These are phyloP conservation scores for Boletus insuetus DNA, from an alignment of 768 basidiomycete species.

Conservation along the genomic window DNA sequence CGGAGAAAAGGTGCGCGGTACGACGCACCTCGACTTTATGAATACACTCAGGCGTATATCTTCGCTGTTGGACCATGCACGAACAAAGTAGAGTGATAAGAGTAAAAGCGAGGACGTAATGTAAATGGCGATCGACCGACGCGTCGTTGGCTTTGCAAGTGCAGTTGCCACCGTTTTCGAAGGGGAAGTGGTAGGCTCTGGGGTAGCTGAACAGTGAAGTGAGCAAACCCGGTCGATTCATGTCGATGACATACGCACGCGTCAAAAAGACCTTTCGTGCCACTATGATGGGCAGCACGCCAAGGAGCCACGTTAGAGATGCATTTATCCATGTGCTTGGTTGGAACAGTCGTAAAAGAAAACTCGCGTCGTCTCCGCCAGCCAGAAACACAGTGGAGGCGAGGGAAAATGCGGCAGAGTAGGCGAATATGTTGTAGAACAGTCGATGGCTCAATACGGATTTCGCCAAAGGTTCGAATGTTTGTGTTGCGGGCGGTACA, in stretches of 20 bases:
- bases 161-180: slow-evolving; percentile 45
- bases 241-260: slow-evolving; percentile 40
- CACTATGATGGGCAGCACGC: slow-evolving; percentile 56
- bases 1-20: background rate
- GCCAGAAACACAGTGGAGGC: slow-evolving; percentile 35
- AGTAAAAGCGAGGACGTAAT: slow-evolving; percentile 44
- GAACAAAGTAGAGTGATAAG: slow-evolving; percentile 42
- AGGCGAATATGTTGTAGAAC: slow-evolving; percentile 49
- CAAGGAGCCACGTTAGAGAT: slow-evolving; percentile 45
- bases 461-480: slow-evolving; percentile 67
- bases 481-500: slow-evolving; percentile 54
- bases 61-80: slow-evolving; percentile 24
- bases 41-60: slow-evolving; percentile 53
- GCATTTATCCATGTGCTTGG: slow-evolving; percentile 45
- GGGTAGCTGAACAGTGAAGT: slow-evolving; percentile 36
- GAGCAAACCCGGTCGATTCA: background rate
- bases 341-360: slow-evolving; percentile 38
- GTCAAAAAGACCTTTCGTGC: slow-evolving; percentile 58
- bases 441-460: slow-evolving; percentile 60
- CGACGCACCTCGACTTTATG: slow-evolving; percentile 61
- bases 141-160: slow-evolving; percentile 45
- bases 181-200: slow-evolving; percentile 51
- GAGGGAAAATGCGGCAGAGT: slow-evolving; percentile 50
- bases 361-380: slow-evolving; percentile 11
- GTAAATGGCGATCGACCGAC: slow-evolving; percentile 46